Base-by-base conservation (phyloP, 192 early-diverging fungal species). In the Polychytrium aggregatum region DNA sequence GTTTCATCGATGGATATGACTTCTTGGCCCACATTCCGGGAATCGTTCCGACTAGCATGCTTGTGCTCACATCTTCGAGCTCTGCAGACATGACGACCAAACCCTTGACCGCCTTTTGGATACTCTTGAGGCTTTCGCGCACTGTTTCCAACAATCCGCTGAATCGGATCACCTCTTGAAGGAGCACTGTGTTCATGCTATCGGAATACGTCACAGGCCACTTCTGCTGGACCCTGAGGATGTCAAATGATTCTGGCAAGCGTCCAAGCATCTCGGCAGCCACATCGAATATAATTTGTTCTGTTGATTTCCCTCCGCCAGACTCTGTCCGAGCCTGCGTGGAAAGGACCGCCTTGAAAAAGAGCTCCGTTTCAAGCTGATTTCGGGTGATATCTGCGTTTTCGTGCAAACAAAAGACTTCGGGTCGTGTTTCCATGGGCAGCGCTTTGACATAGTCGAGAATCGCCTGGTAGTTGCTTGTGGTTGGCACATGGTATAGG, bases 91-190 rank as follows among this genome's bases (percentile, higher is more conserved):
- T 79, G 7, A 79, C 76, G 16, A 79, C 76, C 11, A 79, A 43
- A 34, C 76, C 76, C 48, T 79, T 77, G 48, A 79, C 62, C 8
- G 76, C 76, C 50, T 79, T 79, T 60, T 79, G 76, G 31, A 79
- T 71, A 44, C 78, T 77, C 29, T 56, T 55, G 24, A 79, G 52
- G 56, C 67, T 68, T 28, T 71, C 68, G 10, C 71, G 59, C 16
- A 79, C 57, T 13, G 74, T 65, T 44, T 79, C 70, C 2, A 64
- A 57, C 37, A 79, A 47, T 29, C 64, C 70, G 8, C 64, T 59
- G 50, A 66, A 79, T 50, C 76, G 53, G 37, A 79, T 77, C 24
- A 73, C 62, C 55, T 79, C 76, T 26, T 79, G 76, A 5, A 79
- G 57, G 13, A 79, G 44, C 17, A 79, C 76, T 10, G 76, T 79